Base-by-base conservation (phyloP, 2,329 filamentous ascomycete species). In the Calonectria pseudoreteaudii region DNA sequence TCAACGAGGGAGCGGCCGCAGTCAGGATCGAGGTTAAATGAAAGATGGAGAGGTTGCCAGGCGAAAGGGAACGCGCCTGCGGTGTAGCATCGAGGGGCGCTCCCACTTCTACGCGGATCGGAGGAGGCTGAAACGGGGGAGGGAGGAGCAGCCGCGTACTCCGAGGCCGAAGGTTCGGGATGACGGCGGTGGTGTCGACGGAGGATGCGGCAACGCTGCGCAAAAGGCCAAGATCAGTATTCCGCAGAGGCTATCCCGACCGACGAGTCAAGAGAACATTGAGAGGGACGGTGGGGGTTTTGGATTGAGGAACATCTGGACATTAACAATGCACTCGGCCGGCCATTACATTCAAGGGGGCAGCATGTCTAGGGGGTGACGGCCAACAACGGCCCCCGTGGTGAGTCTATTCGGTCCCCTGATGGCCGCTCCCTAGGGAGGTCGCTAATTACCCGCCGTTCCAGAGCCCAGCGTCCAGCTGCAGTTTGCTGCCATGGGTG, bases 11-110 rank as follows among this genome's bases (percentile, higher is more conserved):
- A 64, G 68, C 65, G 68, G 66, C n/a, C 67, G 41, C 49, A 38
- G 30, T 53, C 31, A 52, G 65, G 65, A 60, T 72, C 58, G 53
- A 66, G 34, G 38, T 60, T 68, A 49, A 47, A 70, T 53, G 44
- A 66, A 50, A 64, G 44, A 67, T 31, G 28, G 30, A 66, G 68
- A 73, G 58, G 66, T 69, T 70, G 74, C 74, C 64, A 74, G 71
- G 71, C 70, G 74, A 68, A 66, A 70, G 68, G 66, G 72, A 71
- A 74, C 73, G 68, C 71, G 72, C 62, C 72, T 72, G 71, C 70
- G 70, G 72, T 72, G 78, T 78, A 79, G 79, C 80, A 81, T 81
- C 75, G 77, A 78, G 75, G 76, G 76, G 75, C 38, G 74, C 72
- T 75, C 70, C 72, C 74, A 23, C 44, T 47, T 23, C n/a, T n/a